Base-by-base conservation (phyloP, 2,329 filamentous ascomycete species). In the Tolypocladium guangdongense region DNA sequence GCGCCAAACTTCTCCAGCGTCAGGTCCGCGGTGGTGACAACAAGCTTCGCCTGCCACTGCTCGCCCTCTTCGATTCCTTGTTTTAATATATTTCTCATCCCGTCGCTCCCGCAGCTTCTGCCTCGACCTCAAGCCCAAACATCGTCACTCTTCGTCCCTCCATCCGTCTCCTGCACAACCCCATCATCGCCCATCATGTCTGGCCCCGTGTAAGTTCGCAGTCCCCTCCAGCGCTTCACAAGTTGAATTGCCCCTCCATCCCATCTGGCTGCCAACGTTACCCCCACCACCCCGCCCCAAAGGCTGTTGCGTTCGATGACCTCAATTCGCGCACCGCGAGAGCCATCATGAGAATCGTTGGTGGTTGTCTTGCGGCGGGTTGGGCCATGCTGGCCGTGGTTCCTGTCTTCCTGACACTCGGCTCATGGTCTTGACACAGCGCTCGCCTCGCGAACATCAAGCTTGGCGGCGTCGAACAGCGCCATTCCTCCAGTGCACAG, bases 371-470 rank as follows among this genome's bases (percentile, higher is more conserved):
- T 27, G 43, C 14, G 43, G 43, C 27, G 43, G 43, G 8, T 45
- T 46, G 27, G 27, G 43, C 43, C 18, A 27, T 11, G 43, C 24
- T n/a, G 43, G 54, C 50, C 51, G 50, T 52, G 48, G 7, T 22
- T 39, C 49, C 43, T 32, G 18, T 54, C 32, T 20, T 35, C 43
- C 39, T 43, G 54, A 57, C 37, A 56, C 63, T 65, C 65, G 66
- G 69, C 68, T 71, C 65, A 70, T 71, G 58, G 50, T 61, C 62
- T 62, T 59, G 64, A 64, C 57, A 59, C 76, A 88, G 85, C 78
- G 84, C 84, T 74, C 86, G 86, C 74, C 80, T 89, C 66, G 83
- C 84, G 71, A 84, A 80, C 76, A 81, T 87, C 71, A 80, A 83
- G 76, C 78, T 87, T 73, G 83, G 84, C 73, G 81, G 78, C 71